Evolutionary conservation across 495 filamentous ascomycete genomes (phyloP), one percentile per base, ranked within the genome.

Genomic region (Penicillium malachiteum): DNA sequence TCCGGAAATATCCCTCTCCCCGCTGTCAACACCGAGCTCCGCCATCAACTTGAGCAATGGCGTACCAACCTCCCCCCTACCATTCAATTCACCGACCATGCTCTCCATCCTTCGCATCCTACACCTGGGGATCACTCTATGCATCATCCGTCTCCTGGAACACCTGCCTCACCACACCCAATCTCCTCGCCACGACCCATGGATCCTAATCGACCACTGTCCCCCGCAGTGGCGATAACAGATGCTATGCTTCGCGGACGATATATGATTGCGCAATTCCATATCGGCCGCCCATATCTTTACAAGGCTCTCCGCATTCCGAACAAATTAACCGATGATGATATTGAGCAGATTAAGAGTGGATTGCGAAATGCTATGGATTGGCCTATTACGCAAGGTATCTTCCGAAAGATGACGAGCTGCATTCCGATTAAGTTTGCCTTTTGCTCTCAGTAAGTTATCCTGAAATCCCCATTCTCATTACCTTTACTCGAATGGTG

Each of bases 21-120:
- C 7, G 75, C 74, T 39, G 66, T 78, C 57, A 78, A 72, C 48
- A 53, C 65, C 32, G 75, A 78, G 60, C 70, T 77, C 8, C 69
- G 71, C 39, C 74, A 78, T 59, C 75, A 78, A 60, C 69, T 78
- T 33, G 72, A 73, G 48, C 74, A 77, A 60, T 78, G 75, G 75
- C 74, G 73, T 48, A 68, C 62, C 39, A 78, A 78, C 48, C 73
- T 78, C 37, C 75, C 75, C 37, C 18, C 67, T 7, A 59, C 68
- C 31, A 70, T 78, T 31, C 70, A 76, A 65, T 77, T 77, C 62
- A 54, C 66, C 30, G 67, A 74, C 33, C 35, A 61, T 7, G 56
- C 66, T n/a, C 48, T 49, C 18, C 58, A 59, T 10, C 49, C 50
- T 14, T 45, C 60, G 8, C 41, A 61, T 46, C 50, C 59, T 10